These are phyloP conservation scores for Vitis vinifera DNA, from an alignment of 164 flowering plant genomes.

Conservation along the genomic window ASM3070453v1 NC_081818.1:19795001-19795500, in stretches of 20 bases:
- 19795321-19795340: background rate
- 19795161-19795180: too few species aligned
- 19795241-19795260: background rate
- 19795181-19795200: too few species aligned
- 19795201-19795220: too few species aligned
- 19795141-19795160: too few species aligned
- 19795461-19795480: background rate
- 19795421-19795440: background rate
- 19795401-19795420: background rate
- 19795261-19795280: background rate
- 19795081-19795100: too few species aligned
- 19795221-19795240: background rate
- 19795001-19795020: too few species aligned
- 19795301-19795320: slow-evolving; percentile 1
- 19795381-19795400: slow-evolving; percentile 2
- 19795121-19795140: too few species aligned
- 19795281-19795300: background rate
- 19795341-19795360: slow-evolving; percentile 2
- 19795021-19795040: too few species aligned
- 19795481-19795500: slow-evolving; percentile 3
- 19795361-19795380: background rate
- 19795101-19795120: too few species aligned
- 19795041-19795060: too few species aligned
- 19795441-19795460: slow-evolving; percentile 11
- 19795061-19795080: too few species aligned